Percentiles rank a stretch among this genome's conserved stretches.
Conservation (phyloP, 768 basidiomycete genomes). For the Agaricus subrufescens region DNA sequence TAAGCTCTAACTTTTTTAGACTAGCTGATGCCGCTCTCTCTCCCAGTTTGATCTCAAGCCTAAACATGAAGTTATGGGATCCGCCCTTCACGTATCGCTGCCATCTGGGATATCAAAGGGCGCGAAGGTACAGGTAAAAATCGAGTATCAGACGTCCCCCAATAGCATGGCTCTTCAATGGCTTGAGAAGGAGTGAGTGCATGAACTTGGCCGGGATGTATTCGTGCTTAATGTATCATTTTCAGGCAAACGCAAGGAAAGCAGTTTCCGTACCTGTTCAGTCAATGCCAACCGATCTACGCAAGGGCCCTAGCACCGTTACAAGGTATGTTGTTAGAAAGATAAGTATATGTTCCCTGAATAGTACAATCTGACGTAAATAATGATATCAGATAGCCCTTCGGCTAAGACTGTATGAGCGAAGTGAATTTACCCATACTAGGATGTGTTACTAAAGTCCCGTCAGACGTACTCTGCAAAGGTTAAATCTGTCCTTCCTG, state of each 20-base stretch:
- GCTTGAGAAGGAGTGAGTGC: constrained; percentile 70
- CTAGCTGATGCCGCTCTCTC: constrained; percentile 17
- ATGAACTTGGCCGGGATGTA: background rate
- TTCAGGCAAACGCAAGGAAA: constrained; percentile 83
- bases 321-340: constrained; percentile 46
- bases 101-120: constrained; percentile 36
- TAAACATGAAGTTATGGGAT: constrained; percentile 71
- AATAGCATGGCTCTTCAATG: constrained; percentile 80
- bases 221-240: background rate
- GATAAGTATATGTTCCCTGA: background rate
- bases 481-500: constrained; percentile 77
- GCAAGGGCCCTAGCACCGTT: constrained; percentile 75
- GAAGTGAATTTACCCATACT: background rate
- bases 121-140: constrained; percentile 45
- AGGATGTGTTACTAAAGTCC: background rate
- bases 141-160: constrained; percentile 71
- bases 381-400: constrained; percentile 59
- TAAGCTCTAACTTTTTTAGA: constrained; percentile 23
- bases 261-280: constrained; percentile 81
- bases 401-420: constrained; percentile 73
- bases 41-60: constrained; percentile 48
- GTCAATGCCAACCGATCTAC: constrained; percentile 91
- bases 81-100: constrained; percentile 62
- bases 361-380: background rate
- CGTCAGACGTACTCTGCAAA: constrained; percentile 79